Evolutionary conservation across 306 rosid genomes (phyloP).

Genomic region (Ormosia semicastrata): DNA sequence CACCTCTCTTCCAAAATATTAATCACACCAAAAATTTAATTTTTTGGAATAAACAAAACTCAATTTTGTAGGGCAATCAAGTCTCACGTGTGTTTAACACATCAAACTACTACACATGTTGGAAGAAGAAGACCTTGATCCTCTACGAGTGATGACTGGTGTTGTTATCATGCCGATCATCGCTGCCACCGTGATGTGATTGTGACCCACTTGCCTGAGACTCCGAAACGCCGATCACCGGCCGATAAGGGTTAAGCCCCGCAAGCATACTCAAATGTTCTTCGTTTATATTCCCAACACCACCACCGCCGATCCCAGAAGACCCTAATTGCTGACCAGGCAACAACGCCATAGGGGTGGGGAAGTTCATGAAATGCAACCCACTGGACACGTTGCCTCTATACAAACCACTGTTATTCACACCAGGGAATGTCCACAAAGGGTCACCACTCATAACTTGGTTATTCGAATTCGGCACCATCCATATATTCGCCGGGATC

Average conservation of each 20-base stretch:
- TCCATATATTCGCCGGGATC: constrained; percentile 75
- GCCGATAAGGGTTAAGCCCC: constrained; percentile 56
- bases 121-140: constrained; percentile 25
- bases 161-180: constrained; percentile 50
- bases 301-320: not conserved
- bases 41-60: constrained; percentile 32
- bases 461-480: constrained; percentile 59
- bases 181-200: constrained; percentile 57
- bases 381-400: constrained; percentile 75
- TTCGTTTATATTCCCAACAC: constrained; percentile 37
- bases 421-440: constrained; percentile 82
- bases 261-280: constrained; percentile 63
- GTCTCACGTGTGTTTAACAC: constrained; percentile 71
- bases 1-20: constrained; percentile 31
- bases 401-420: constrained; percentile 56
- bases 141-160: constrained; percentile 62
- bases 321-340: constrained; percentile 59
- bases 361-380: constrained; percentile 78
- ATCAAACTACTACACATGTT: constrained; percentile 61
- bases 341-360: constrained; percentile 58
- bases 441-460: constrained; percentile 92
- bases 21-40: constrained; percentile 56
- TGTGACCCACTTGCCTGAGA: constrained; percentile 59
- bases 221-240: constrained; percentile 40
- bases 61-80: constrained; percentile 53